A percentile compares a stretch with the other conserved stretches of the same genome.
These are phyloP conservation scores for Rhododendron griersonianum DNA, from an alignment of 148 eudicot genomes.

Conservation along the genomic window DNA sequence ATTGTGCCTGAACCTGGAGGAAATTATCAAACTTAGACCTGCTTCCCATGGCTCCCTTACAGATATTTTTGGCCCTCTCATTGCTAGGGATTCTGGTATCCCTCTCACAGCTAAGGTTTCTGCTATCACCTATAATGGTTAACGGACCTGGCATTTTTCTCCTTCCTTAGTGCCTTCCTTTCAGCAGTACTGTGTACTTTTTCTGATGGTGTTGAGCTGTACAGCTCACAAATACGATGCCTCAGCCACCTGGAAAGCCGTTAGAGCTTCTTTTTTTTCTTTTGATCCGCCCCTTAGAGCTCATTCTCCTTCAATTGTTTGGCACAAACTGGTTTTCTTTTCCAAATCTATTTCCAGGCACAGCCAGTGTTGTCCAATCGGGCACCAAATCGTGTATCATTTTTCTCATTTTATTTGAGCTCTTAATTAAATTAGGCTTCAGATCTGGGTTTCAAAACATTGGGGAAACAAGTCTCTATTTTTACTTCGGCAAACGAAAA, in stretches of 20 bases:
- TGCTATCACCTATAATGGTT: background rate
- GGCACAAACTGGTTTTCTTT: background rate
- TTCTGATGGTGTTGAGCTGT: background rate
- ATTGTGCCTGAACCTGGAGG: background rate
- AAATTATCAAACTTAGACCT: background rate
- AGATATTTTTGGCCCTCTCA: background rate
- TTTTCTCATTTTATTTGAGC: background rate
- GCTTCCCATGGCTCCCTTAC: background rate
- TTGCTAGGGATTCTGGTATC: background rate
- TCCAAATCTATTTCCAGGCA: background rate
- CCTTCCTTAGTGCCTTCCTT: background rate
- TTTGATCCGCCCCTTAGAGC: background rate
- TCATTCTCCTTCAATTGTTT: background rate
- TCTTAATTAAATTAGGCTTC: background rate
- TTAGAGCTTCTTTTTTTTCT: no score
- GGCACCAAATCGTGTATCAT: background rate
- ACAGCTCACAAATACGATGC: background rate
- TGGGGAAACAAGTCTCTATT: no score
- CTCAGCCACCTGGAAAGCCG: background rate
- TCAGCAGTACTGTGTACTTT: background rate
- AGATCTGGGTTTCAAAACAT: no score
- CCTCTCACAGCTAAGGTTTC: background rate
- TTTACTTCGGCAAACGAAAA: no score
- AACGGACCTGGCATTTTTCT: background rate
- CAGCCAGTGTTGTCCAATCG: background rate